Evolutionary conservation across 371 early-diverging fungal species (phyloP), one percentile per base, ranked within the genome.

Genomic region (Encephalitozoon hellem): DNA sequence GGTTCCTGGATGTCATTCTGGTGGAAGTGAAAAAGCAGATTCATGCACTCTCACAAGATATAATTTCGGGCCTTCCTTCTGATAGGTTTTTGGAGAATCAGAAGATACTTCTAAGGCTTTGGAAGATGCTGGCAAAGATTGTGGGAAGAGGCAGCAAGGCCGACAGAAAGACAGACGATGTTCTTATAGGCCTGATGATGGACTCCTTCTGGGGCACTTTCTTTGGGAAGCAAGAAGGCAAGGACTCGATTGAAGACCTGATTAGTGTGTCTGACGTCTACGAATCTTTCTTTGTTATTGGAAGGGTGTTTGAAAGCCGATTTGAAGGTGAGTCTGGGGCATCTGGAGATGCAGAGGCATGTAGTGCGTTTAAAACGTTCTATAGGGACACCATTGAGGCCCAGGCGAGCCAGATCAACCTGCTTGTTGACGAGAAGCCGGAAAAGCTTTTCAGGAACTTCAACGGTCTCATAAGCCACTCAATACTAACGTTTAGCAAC

Each of bases 401-500:
- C 47, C 72, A 72, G 55, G 59, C 67, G 23, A 68, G 72, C 2
- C 66, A 68, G 25, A 65, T 77, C 32, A 77, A 77, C 45, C 4
- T 67, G 25, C 73, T 77, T 52, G 64, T 72, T 21, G 43, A 52
- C 18, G 64, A 53, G n/a, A 63, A 59, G 3, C 78, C 78, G 0
- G 78, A 77, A 32, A 72, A 67, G 30, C 41, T 77, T 18, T 77
- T 77, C 38, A 26, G 42, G 25, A 51, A 68, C 38, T 77, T 77
- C 49, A 43, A 53, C 25, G 54, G 78, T 0, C 72, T 77, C 21
- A 49, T 53, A n/a, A 64, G 28, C 30, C 41, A 47, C n/a, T 59
- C 59, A n/a, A 72, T 77, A 26, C 55, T 77, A 12, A 73, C 72
- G 12, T 77, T 77, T 49, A 69, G 73, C 45, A 77, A 77, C 68